Percentiles rank a stretch among this genome's conserved stretches.
Evolutionary conservation across 2,329 filamentous ascomycete genomes (phyloP).

Genomic region (Sporothrix protearum): DNA sequence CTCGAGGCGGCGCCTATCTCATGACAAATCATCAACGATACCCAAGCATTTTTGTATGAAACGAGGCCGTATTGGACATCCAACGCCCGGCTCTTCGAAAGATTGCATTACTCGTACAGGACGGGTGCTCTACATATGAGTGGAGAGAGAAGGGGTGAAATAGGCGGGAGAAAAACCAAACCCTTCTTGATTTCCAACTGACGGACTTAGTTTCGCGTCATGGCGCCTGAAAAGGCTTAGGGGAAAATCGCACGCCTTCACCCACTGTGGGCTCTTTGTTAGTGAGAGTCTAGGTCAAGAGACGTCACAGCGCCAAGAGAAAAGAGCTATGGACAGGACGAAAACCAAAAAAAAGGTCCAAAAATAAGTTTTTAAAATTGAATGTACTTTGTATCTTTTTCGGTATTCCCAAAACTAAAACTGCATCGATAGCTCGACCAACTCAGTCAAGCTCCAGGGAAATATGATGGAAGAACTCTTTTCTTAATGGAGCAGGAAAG

Average conservation of each 20-base stretch:
- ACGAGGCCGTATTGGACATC: background rate
- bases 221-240: conserved; percentile 8
- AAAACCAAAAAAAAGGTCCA: conserved; percentile 9
- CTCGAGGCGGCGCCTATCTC: background rate
- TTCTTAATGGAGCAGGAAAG: background rate
- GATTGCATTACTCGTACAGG: background rate
- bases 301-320: background rate
- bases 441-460: background rate
- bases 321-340: background rate
- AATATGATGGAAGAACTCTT: background rate
- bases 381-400: background rate
- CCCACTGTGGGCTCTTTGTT: background rate
- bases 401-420: background rate
- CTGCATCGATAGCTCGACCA: background rate
- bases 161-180: background rate
- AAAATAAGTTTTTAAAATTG: conserved; percentile 4
- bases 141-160: too few species aligned
- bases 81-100: background rate
- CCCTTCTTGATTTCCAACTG: background rate
- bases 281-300: background rate
- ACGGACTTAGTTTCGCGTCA: background rate
- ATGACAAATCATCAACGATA: background rate
- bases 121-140: background rate
- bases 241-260: background rate
- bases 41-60: background rate